Percentiles rank a stretch among this genome's conserved stretches.
These are phyloP conservation scores for Pestalotiopsis sp. DNA, from an alignment of 2,329 filamentous ascomycete genomes.

Conservation along the genomic window DNA sequence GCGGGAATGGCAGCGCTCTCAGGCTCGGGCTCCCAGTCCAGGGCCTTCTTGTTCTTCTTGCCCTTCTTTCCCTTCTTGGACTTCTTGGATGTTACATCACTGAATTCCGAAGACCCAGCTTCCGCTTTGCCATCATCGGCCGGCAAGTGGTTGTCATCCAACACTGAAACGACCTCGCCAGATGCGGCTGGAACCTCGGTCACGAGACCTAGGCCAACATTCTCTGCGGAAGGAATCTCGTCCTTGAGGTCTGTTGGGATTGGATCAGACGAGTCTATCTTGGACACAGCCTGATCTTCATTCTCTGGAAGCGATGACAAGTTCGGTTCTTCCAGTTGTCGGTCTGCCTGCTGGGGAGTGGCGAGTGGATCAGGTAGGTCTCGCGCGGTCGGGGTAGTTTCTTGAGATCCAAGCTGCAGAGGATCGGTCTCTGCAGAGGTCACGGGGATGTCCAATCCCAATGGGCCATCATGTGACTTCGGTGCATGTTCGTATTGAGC, in stretches of 20 bases:
- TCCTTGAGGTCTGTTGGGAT: slow-evolving; percentile 43
- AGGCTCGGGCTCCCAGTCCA: slow-evolving; percentile 4
- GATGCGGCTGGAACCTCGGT: not conserved
- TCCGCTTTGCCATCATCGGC: not conserved
- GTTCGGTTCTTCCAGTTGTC: slow-evolving; percentile 13
- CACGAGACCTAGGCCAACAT: not conserved
- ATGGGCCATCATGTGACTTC: not conserved
- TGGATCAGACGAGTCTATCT: slow-evolving; percentile 42
- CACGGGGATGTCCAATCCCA: slow-evolving; percentile 21
- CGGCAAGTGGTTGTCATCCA: slow-evolving; percentile 1
- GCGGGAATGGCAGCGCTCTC: not conserved
- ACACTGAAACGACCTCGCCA: slow-evolving; percentile 1
- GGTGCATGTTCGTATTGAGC: slow-evolving; percentile 19
- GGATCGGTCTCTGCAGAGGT: slow-evolving; percentile 8
- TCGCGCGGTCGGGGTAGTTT: slow-evolving; percentile 16
- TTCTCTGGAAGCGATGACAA: slow-evolving; percentile 20
- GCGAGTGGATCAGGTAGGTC: slow-evolving; percentile 11
- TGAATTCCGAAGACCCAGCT: slow-evolving; percentile 12
- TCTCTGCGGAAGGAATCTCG: not conserved
- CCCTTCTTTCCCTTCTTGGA: slow-evolving; percentile 36
- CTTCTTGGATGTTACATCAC: slow-evolving; percentile 35
- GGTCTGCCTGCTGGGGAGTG: slow-evolving; percentile 11
- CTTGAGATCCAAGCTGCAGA: slow-evolving; percentile 5
- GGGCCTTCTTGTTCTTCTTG: slow-evolving; percentile 34
- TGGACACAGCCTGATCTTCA: not conserved